phyloP scores from a whole-genome alignment of 1,284 basidiomycete genomes.

The Ganoderma boninense region DNA sequence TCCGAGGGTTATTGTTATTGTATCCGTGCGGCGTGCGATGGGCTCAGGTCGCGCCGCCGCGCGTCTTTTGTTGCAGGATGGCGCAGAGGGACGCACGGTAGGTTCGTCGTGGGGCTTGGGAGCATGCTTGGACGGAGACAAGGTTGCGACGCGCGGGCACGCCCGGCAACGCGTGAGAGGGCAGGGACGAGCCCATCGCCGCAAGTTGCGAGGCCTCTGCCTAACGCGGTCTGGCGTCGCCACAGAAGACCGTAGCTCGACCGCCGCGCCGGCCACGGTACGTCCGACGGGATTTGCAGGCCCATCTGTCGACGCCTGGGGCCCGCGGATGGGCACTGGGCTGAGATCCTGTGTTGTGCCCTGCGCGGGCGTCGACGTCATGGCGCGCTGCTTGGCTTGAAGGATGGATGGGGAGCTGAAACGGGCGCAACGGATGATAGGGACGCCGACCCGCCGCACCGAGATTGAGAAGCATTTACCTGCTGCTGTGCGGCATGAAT shows the following conservation, averaged over 20 bases:
- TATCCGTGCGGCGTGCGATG: not conserved
- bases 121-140: too few species aligned
- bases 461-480: not conserved
- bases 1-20: not conserved
- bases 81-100: not conserved
- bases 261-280: not conserved
- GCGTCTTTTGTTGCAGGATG: not conserved
- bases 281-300: not conserved
- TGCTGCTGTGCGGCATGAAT: slow-evolving; percentile 17
- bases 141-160: not conserved
- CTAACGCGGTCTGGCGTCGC: slow-evolving; percentile 1
- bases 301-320: not conserved
- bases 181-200: not conserved
- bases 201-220: not conserved
- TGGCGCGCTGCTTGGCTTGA: not conserved
- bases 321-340: slow-evolving; percentile 2
- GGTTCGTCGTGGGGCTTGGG: too few species aligned
- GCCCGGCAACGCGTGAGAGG: slow-evolving; percentile 1
- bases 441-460: not conserved
- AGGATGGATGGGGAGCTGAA: not conserved
- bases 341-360: not conserved
- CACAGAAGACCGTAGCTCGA: slow-evolving; percentile 2
- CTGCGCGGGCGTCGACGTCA: not conserved
- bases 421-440: slow-evolving; percentile 7
- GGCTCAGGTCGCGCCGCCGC: not conserved